A percentile compares a stretch with the other conserved stretches of the same genome.
phyloP scores from a whole-genome alignment of 2,329 filamentous ascomycete species.

The Diaporthe sp. region DNA sequence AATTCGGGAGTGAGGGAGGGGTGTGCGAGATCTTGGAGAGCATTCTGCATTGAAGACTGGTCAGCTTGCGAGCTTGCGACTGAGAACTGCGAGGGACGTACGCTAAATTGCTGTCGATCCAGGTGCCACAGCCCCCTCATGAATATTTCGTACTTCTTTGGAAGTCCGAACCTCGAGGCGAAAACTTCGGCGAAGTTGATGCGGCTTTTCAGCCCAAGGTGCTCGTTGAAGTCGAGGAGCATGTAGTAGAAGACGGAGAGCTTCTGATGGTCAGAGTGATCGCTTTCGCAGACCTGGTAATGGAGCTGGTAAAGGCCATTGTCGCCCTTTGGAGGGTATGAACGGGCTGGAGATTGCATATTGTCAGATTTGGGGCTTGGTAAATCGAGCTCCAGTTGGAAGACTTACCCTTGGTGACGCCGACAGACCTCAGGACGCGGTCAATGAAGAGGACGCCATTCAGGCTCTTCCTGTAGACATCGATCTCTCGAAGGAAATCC shows the following conservation, averaged over 20 bases:
- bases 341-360: constrained; percentile 58
- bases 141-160: constrained; percentile 82
- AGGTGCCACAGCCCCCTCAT: constrained; percentile 87
- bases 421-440: constrained; percentile 77
- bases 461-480: constrained; percentile 74
- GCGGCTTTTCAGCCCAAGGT: constrained; percentile 56
- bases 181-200: constrained; percentile 68
- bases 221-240: constrained; percentile 77
- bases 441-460: constrained; percentile 84
- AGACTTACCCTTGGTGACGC: constrained; percentile 73
- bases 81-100: constrained; percentile 48
- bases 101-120: constrained; percentile 77
- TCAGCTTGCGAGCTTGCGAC: neutral
- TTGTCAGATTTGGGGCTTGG: neutral
- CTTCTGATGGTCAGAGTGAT: constrained; percentile 80
- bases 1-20: constrained; percentile 86
- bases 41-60: constrained; percentile 58
- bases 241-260: constrained; percentile 88
- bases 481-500: constrained; percentile 71
- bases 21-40: constrained; percentile 82
- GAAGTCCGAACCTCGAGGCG: constrained; percentile 73
- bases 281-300: constrained; percentile 74
- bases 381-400: constrained; percentile 38
- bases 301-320: constrained; percentile 77
- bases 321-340: constrained; percentile 81